These are phyloP conservation scores for Nakaseomyces delphensis DNA, from an alignment of 1,139 yeast genomes.

Conservation along the genomic window DNA sequence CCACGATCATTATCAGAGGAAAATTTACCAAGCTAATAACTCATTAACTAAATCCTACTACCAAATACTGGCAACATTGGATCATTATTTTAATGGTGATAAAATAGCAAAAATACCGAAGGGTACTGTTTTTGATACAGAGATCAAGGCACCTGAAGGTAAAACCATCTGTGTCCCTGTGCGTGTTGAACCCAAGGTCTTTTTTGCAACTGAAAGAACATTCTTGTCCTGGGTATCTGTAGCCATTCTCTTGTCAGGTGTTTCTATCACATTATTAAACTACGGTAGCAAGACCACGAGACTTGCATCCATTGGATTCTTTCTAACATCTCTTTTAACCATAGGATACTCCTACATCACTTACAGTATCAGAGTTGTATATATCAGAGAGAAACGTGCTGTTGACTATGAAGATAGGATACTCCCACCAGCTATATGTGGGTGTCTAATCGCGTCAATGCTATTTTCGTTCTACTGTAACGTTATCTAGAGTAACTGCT, in stretches of 20 bases:
- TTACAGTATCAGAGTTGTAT: slow-evolving; percentile 74
- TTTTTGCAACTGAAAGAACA: slow-evolving; percentile 78
- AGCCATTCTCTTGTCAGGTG: slow-evolving; percentile 62
- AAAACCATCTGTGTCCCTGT: slow-evolving; percentile 68
- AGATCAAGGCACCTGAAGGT: slow-evolving; percentile 66
- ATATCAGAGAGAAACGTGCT: slow-evolving; percentile 74
- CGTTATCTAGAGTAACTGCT: slow-evolving; percentile 8
- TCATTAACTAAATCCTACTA: slow-evolving; percentile 17
- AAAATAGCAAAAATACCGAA: slow-evolving; percentile 66
- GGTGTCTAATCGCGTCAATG: slow-evolving; percentile 62
- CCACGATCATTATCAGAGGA: slow-evolving; percentile 22
- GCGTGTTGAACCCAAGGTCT: slow-evolving; percentile 76
- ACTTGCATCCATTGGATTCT: slow-evolving; percentile 85
- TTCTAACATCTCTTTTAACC: slow-evolving; percentile 66
- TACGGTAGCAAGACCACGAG: slow-evolving; percentile 62
- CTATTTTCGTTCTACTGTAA: slow-evolving; percentile 54
- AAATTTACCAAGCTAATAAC: slow-evolving; percentile 22
- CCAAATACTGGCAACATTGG: slow-evolving; percentile 23
- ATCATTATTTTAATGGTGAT: slow-evolving; percentile 52
- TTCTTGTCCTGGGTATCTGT: slow-evolving; percentile 71
- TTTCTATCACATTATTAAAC: slow-evolving; percentile 61
- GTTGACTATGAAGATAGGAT: slow-evolving; percentile 77
- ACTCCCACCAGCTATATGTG: slow-evolving; percentile 82
- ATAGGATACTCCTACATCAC: slow-evolving; percentile 63
- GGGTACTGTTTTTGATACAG: slow-evolving; percentile 67